Conservation (phyloP, 2,329 filamentous ascomycete genomes). For the Alternaria metachromatica region DNA sequence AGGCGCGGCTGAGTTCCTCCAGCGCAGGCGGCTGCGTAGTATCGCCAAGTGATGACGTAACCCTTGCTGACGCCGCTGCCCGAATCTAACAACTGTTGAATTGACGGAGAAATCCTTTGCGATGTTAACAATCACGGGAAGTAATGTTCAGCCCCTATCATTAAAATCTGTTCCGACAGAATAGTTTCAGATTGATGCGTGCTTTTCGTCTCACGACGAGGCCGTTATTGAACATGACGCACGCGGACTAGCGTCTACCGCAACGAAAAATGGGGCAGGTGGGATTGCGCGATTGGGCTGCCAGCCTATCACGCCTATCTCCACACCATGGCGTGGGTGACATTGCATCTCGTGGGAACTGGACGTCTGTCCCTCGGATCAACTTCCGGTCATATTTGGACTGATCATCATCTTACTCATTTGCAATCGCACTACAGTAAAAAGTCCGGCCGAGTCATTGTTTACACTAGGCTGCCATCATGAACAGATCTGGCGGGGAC, state of each 20-base stretch:
- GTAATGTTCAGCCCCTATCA: not conserved
- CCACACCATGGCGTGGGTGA: not conserved
- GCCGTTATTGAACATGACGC: conserved; percentile 7
- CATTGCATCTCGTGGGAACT: not conserved
- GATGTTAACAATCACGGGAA: not conserved
- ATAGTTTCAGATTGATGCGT: conserved; percentile 2
- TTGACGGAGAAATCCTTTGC: not conserved
- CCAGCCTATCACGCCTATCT: not conserved
- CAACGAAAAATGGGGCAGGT: conserved; percentile 7
- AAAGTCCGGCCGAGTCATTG: conserved; percentile 2
- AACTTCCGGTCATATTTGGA: fast-evolving
- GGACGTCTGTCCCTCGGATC: not conserved
- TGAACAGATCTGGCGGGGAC: not conserved
- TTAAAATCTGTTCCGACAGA: not conserved
- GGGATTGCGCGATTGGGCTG: conserved; percentile 2
- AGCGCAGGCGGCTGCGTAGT: conserved; percentile 2
- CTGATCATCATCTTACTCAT: not conserved
- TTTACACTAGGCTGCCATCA: not conserved
- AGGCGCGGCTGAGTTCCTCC: conserved; percentile 27
- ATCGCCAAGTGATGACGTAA: conserved; percentile 39
- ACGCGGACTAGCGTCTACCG: conserved; percentile 19
- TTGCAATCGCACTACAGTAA: not conserved
- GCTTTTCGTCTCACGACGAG: conserved; percentile 9
- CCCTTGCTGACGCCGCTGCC: conserved; percentile 12
- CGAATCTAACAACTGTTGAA: not conserved